These are phyloP conservation scores for Lotus japonicus DNA, from an alignment of 306 rosid species.

Conservation along the genomic window DNA sequence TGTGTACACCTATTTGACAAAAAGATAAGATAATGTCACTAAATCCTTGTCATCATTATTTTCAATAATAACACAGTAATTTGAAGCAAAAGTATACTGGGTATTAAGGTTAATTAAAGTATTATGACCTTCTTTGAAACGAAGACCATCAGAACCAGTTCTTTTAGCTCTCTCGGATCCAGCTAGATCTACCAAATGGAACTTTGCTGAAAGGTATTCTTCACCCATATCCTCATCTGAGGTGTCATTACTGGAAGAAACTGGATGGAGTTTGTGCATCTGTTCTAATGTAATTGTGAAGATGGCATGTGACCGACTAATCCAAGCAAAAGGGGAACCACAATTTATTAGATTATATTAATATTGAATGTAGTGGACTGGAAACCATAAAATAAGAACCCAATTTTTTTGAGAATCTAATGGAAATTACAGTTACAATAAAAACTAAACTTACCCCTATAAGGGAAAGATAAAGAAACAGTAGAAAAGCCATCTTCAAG, in stretches of 20 bases:
- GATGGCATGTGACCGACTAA: slow-evolving; percentile 90
- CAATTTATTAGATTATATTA: slow-evolving; percentile 23
- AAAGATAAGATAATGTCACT: not conserved
- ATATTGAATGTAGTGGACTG: slow-evolving; percentile 2
- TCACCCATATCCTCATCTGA: slow-evolving; percentile 75
- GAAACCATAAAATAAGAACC: slow-evolving; percentile 10
- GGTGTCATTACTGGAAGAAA: slow-evolving; percentile 47
- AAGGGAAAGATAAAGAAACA: not conserved
- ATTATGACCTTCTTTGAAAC: slow-evolving; percentile 67
- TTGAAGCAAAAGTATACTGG: slow-evolving; percentile 4
- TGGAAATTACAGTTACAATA: not conserved
- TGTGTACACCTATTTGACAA: slow-evolving; percentile 59
- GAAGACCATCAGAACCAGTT: slow-evolving; percentile 71
- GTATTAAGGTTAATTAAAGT: slow-evolving; percentile 1
- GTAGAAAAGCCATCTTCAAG: not conserved
- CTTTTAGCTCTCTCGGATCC: slow-evolving; percentile 92
- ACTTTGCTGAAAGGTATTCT: slow-evolving; percentile 79
- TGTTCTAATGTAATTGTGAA: slow-evolving; percentile 83
- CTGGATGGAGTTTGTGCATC: slow-evolving; percentile 58
- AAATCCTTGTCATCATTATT: not conserved
- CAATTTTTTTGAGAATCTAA: slow-evolving; percentile 15
- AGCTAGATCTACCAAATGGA: slow-evolving; percentile 86
- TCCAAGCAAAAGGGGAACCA: slow-evolving; percentile 28
- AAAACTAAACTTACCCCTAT: not conserved
- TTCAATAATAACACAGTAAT: not conserved